Evolutionary conservation across 2,329 filamentous ascomycete genomes (phyloP).

Genomic region (Exophiala oligosperma): DNA sequence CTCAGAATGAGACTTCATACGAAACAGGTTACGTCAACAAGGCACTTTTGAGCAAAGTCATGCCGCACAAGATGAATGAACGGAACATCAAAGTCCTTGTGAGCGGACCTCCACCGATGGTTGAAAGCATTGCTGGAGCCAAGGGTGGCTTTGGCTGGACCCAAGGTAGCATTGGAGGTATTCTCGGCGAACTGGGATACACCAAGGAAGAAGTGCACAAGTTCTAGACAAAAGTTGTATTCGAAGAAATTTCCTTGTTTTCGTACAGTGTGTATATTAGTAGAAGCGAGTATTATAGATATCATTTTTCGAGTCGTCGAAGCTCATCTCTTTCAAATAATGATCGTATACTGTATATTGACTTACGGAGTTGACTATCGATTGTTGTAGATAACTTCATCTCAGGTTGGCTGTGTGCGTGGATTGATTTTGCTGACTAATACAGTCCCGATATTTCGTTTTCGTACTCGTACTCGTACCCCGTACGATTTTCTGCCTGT

Average conservation of each 20-base stretch:
- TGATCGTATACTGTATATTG: no score
- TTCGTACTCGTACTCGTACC: background rate
- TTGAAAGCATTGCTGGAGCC: slow-evolving; percentile 55
- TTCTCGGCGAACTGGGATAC: slow-evolving; percentile 60
- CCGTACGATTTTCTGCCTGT: background rate
- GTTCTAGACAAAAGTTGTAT: slow-evolving; percentile 45
- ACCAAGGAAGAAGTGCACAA: slow-evolving; percentile 58
- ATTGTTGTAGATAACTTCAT: no score
- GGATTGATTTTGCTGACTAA: background rate
- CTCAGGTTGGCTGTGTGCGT: no score
- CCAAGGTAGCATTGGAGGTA: slow-evolving; percentile 44
- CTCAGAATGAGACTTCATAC: slow-evolving; percentile 40
- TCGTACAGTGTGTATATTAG: slow-evolving; percentile 20
- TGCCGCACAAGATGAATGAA: slow-evolving; percentile 37
- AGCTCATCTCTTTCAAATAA: background rate
- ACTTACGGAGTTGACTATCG: no score
- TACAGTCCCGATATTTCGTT: background rate
- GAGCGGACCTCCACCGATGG: slow-evolving; percentile 69
- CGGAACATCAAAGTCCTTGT: slow-evolving; percentile 60
- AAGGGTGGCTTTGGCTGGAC: slow-evolving; percentile 35
- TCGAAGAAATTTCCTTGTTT: background rate
- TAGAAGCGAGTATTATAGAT: slow-evolving; percentile 6
- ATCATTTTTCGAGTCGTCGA: background rate
- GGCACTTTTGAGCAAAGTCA: slow-evolving; percentile 54
- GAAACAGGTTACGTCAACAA: slow-evolving; percentile 60